Evolutionary conservation across 352 stramenopile species (phyloP).

Genomic region (Globisporangium cederbergense): DNA sequence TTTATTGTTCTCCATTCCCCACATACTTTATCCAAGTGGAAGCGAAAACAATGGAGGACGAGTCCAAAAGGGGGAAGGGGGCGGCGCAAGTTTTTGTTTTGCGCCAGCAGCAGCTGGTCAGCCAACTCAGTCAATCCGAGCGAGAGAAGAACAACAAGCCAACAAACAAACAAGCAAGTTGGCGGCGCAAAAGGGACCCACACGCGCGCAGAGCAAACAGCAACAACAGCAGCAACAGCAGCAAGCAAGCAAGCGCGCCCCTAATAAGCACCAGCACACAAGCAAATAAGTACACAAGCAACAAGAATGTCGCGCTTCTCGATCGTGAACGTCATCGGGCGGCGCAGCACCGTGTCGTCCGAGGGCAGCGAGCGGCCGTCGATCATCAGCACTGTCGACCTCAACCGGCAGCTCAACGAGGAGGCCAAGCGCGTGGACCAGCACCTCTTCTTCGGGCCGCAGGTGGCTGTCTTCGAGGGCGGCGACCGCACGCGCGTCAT

Average conservation of each 20-base stretch:
- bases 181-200: conserved; percentile 4
- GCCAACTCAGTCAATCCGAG: conserved; percentile 3
- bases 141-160: conserved; percentile 2
- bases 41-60: conserved; percentile 3
- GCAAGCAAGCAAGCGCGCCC: background rate
- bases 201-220: background rate
- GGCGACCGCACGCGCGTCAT: conserved; percentile 79
- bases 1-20: background rate
- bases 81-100: conserved; percentile 1
- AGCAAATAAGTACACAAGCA: background rate
- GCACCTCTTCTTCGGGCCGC: conserved; percentile 81
- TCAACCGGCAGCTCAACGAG: conserved; percentile 72
- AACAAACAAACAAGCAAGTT: background rate
- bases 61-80: background rate
- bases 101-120: conserved; percentile 5
- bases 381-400: conserved; percentile 52
- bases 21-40: conserved; percentile 7
- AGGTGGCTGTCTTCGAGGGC: conserved; percentile 67
- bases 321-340: conserved; percentile 61
- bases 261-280: conserved; percentile 1
- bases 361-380: conserved; percentile 65
- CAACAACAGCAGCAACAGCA: background rate
- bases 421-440: conserved; percentile 62
- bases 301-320: conserved; percentile 70
- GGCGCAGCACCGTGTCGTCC: conserved; percentile 43